phyloP scores from a whole-genome alignment of 345 rosid species.

The Eucalyptus polybractea region DNA sequence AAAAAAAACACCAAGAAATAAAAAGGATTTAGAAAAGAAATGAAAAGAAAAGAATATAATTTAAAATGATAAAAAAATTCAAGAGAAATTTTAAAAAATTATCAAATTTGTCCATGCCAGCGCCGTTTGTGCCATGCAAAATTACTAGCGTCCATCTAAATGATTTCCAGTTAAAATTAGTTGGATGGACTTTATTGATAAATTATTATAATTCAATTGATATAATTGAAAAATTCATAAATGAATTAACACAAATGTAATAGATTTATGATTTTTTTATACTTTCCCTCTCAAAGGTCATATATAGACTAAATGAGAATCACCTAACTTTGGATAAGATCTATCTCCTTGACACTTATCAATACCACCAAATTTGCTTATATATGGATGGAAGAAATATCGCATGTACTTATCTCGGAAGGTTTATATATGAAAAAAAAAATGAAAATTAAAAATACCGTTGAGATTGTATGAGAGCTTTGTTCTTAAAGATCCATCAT shows the following conservation, averaged over 20 bases:
- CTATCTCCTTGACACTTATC: background rate
- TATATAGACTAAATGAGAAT: background rate
- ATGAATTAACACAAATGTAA: too few species aligned
- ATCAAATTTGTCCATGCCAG: fast-evolving
- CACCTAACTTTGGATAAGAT: background rate
- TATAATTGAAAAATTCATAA: too few species aligned
- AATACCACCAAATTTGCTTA: background rate
- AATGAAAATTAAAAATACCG: background rate
- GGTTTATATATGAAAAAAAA: background rate
- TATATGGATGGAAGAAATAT: background rate
- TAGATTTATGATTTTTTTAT: background rate
- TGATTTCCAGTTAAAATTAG: too few species aligned
- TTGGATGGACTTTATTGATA: background rate
- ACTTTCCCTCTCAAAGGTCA: background rate
- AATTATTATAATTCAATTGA: background rate
- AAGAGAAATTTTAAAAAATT: too few species aligned
- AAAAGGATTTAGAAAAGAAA: background rate
- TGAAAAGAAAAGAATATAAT: too few species aligned
- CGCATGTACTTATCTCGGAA: background rate
- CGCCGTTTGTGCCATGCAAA: fast-evolving
- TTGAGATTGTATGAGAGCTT: background rate
- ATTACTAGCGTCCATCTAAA: too few species aligned
- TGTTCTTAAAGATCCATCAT: background rate
- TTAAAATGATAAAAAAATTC: too few species aligned
- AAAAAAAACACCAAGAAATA: background rate